Base-by-base conservation (phyloP, 495 filamentous ascomycete species). In the Podospora anserina region DNA sequence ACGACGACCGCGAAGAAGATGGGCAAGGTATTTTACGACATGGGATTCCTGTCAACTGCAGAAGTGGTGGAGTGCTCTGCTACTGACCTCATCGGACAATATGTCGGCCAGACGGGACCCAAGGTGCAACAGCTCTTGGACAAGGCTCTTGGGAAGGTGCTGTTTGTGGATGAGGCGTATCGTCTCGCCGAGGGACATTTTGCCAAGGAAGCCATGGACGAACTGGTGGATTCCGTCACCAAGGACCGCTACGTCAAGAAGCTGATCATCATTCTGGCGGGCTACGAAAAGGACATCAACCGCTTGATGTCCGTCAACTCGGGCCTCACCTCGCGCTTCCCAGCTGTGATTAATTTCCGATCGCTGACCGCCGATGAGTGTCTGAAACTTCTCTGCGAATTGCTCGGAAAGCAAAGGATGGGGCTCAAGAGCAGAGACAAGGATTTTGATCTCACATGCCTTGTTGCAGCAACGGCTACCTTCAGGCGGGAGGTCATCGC, bases 261-360 rank as follows among this genome's bases (percentile, higher is more conserved):
- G 67, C 74, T 95, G 1, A 82, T 95, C 56, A 82, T 90, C 18
- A 91, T 95, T 57, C 81, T 94, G 0, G 91, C 92, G 0, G 91
- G 91, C 2, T 93, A 94, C 67, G 85, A 87, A 34, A 66, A 79
- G 0, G 88, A 92, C 39, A 93, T 94, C 70, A 88, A 93, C 72
- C 79, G 83, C 0, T 82, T 95, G 1, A 87, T 94, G 85, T 71
- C 76, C 5, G 82, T 83, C 56, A 90, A 90, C 68, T 79, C 84
- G 0, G 87, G 88, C 1, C 76, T 91, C 16, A 82, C 86, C 0
- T 83, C 82, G 62, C 80, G 89, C 9, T 91, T 92, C 74, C 84
- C 88, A 1, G 85, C 84, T 56, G 78, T 81, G 15, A 74, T 91
- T n/a, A 70, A 78, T 61, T 91, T 90, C 74, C 61, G 75, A 4